Evolutionary conservation across 371 early-diverging fungal species (phyloP).

Genomic region (Mortierella sp.): DNA sequence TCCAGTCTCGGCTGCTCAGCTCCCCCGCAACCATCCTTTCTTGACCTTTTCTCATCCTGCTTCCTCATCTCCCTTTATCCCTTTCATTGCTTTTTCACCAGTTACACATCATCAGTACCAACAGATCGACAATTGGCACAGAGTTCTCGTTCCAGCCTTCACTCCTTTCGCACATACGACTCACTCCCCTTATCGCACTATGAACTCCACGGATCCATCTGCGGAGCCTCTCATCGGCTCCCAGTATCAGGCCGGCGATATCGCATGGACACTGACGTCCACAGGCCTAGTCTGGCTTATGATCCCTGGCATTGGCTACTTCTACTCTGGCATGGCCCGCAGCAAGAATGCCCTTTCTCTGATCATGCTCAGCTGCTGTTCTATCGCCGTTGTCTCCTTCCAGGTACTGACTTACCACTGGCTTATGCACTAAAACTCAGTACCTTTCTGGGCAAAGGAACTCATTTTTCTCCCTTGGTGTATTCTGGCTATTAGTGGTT

Average conservation of each 20-base stretch:
- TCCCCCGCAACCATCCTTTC: too few species aligned
- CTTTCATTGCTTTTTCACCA: too few species aligned
- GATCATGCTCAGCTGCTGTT: constrained; percentile 52
- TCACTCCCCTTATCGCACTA: background rate
- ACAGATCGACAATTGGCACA: too few species aligned
- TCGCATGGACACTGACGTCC: constrained; percentile 69
- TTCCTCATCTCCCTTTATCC: too few species aligned
- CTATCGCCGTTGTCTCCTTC: constrained; percentile 23
- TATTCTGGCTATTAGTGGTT: constrained; percentile 69
- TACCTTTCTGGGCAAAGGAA: constrained; percentile 60
- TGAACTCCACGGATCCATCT: background rate
- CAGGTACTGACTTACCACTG: background rate
- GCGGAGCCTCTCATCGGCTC: constrained; percentile 6
- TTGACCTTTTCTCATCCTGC: too few species aligned
- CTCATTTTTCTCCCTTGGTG: background rate
- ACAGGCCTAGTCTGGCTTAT: constrained; percentile 80
- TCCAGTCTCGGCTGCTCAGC: too few species aligned
- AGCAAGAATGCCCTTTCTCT: constrained; percentile 62
- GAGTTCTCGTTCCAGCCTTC: too few species aligned
- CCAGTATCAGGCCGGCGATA: constrained; percentile 64
- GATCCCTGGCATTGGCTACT: constrained; percentile 84
- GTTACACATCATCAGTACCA: too few species aligned
- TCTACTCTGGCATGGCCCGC: constrained; percentile 89
- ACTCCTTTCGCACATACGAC: background rate
- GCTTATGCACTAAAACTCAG: too few species aligned